Conservation (phyloP, 2,329 filamentous ascomycete genomes). For the Herpotrichia juniperi region DNA sequence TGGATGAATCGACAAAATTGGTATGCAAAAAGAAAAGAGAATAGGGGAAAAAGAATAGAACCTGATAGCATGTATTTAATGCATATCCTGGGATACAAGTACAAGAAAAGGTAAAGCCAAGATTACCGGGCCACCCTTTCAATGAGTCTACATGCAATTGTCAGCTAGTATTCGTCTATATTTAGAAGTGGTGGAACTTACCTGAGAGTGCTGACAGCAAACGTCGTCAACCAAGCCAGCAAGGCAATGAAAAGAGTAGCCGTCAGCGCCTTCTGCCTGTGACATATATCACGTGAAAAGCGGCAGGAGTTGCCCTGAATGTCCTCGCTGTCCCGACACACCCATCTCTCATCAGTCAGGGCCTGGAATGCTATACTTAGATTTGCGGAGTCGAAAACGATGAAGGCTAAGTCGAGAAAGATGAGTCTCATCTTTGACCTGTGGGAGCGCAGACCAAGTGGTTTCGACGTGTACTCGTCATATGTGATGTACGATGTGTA, state of each 20-base stretch:
- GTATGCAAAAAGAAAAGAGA: constrained; percentile 2
- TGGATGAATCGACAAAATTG: not conserved
- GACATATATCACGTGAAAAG: constrained; percentile 58
- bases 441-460: constrained; percentile 82
- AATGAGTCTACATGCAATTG: constrained; percentile 13
- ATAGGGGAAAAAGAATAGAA: not conserved
- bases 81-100: constrained; percentile 5
- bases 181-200: constrained; percentile 15
- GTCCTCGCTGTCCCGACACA: constrained; percentile 41
- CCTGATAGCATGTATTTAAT: constrained; percentile 4
- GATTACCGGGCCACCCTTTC: constrained; percentile 19
- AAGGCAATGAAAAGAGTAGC: constrained; percentile 81
- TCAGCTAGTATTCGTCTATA: not conserved
- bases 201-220: constrained; percentile 72
- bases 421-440: constrained; percentile 88
- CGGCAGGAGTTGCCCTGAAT: constrained; percentile 17
- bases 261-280: constrained; percentile 72
- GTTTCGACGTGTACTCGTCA: constrained; percentile 95
- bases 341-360: constrained; percentile 67
- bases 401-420: constrained; percentile 91
- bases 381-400: constrained; percentile 96
- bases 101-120: not conserved
- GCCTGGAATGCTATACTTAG: constrained; percentile 87
- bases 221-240: constrained; percentile 88
- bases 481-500: constrained; percentile 94